Conservation (phyloP, 257 asterid species). For the Solanum pimpinellifolium region DNA sequence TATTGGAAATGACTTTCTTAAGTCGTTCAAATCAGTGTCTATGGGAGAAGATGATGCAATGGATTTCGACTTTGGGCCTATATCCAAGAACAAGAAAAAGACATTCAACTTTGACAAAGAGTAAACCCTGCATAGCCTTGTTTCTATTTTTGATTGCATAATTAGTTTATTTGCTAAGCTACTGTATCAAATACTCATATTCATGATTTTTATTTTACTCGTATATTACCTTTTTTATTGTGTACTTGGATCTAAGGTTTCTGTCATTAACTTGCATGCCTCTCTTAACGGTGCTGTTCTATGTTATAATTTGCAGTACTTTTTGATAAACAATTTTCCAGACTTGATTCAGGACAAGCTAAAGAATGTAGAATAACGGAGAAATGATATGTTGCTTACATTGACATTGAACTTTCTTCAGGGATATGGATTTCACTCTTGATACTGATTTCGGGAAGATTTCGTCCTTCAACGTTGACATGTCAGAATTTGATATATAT, state of each 20-base stretch:
- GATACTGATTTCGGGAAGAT: constrained; percentile 78
- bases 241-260: not conserved
- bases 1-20: constrained; percentile 66
- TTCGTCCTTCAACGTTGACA: constrained; percentile 68
- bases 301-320: not conserved
- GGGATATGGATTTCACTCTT: constrained; percentile 83
- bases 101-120: constrained; percentile 49
- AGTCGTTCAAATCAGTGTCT: constrained; percentile 70
- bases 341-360: constrained; percentile 1
- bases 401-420: constrained; percentile 18
- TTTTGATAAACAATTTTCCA: not conserved
- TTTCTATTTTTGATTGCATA: constrained; percentile 2
- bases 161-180: constrained; percentile 2
- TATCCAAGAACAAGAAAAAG: constrained; percentile 60
- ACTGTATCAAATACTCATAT: not conserved
- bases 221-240: not conserved
- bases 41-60: constrained; percentile 42
- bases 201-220: not conserved
- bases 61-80: constrained; percentile 70
- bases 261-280: not conserved
- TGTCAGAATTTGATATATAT: constrained; percentile 70
- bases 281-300: not conserved
- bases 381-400: not conserved
- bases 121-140: constrained; percentile 29
- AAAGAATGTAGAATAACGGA: not conserved